Evolutionary conservation across 1,139 yeast species (phyloP), one percentile per base, ranked within the genome.

Genomic region (Zhuliangozyma blackwelliae): DNA sequence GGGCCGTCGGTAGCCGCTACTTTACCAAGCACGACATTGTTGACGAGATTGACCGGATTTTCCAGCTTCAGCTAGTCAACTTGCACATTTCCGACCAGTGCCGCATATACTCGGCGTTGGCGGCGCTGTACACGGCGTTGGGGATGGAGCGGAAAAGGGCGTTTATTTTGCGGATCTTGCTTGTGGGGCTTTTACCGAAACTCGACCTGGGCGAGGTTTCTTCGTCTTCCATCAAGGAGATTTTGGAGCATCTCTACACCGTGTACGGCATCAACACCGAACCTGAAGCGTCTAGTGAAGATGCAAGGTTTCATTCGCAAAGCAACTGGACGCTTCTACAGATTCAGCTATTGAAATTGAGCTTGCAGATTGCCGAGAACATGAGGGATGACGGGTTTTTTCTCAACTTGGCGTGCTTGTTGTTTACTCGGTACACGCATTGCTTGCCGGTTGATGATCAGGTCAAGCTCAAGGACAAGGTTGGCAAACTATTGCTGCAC

Each of bases 111-210:
- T 70, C 82, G 13, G 73, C 83, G 0, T 60, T 90, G 43, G 86
- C 95, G 0, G 58, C 79, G 5, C 62, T 85, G 2, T 88, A 83
- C 54, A 68, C 77, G 3, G 75, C 73, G 29, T 65, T 89, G 37
- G 79, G 81, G 0, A 69, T 84, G 52, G 45, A 55, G 8, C 67
- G 97, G 45, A 89, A 89, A 48, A 70, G 81, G 43, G 79, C 88
- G 0, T 79, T 90, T 45, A 72, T 85, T 25, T 57, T 88, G 9
- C 69, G 92, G 29, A 75, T 80, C 8, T 58, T 86, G 27, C 55
- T 86, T 23, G 68, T 72, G 6, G 67, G 75, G 7, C 52, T 83
- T 29, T 56, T 74, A 10, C 79, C 79, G 2, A 70, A 65, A 38
- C 49, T 69, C 38, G 57, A 54, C 36, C 33, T 43, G 5, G 40